These are phyloP conservation scores for Dipteronia sinensis DNA, from an alignment of 345 rosid genomes.

Conservation along the genomic window DNA sequence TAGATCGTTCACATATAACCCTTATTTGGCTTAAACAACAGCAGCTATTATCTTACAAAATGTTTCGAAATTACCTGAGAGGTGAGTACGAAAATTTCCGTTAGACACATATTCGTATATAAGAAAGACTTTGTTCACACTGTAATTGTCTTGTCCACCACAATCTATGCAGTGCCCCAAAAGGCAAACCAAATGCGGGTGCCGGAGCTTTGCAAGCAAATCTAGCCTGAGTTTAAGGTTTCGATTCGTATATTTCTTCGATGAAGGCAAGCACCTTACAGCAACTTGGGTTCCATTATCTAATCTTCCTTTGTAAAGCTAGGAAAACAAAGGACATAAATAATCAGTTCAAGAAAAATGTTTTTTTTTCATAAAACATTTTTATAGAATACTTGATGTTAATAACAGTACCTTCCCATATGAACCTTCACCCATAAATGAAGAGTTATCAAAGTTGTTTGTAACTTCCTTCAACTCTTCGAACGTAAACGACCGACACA, in stretches of 20 bases:
- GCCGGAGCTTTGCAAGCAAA: conserved; percentile 53
- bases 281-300: conserved; percentile 49
- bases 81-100: conserved; percentile 44
- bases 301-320: conserved; percentile 52
- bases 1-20: too few relatives aligned
- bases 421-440: conserved; percentile 46
- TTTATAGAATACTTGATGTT: neutral
- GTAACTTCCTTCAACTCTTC: conserved; percentile 51
- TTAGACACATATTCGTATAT: conserved; percentile 43
- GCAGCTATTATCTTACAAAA: neutral
- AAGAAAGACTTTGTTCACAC: conserved; percentile 44
- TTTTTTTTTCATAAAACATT: neutral
- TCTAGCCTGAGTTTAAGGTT: conserved; percentile 53
- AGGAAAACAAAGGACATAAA: neutral
- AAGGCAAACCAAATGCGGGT: conserved; percentile 56
- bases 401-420: conserved; percentile 43
- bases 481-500: conserved; percentile 40
- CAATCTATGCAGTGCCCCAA: conserved; percentile 56
- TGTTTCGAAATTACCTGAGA: conserved; percentile 42
- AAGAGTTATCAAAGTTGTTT: conserved; percentile 38
- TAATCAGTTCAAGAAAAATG: too few relatives aligned
- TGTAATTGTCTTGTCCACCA: conserved; percentile 37
- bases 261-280: conserved; percentile 47
- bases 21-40: neutral
- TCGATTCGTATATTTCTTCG: conserved; percentile 44